phyloP scores from a whole-genome alignment of 208 protist genomes.

The Leishmania braziliensis region DNA sequence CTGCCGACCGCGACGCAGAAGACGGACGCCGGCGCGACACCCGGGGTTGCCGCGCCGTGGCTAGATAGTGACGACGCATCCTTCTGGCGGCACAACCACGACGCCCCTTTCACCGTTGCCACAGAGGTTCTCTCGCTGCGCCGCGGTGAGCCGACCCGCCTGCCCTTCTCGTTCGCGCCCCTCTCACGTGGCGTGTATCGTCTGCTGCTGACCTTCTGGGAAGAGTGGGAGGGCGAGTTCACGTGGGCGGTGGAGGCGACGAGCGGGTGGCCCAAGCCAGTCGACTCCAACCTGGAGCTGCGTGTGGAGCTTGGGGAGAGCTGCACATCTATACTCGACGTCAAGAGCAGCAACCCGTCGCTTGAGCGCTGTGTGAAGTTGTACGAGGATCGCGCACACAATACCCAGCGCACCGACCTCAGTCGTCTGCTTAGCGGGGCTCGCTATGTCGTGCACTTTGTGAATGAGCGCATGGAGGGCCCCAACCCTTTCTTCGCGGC shows the following conservation, averaged over 20 bases:
- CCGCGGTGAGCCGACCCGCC: constrained; percentile 53
- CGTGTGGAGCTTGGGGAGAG: constrained; percentile 73
- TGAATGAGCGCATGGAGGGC: constrained; percentile 73
- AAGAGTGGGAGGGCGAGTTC: constrained; percentile 91
- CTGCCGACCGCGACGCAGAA: background rate
- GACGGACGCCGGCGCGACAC: background rate
- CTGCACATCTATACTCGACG: constrained; percentile 37
- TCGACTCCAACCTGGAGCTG: constrained; percentile 49
- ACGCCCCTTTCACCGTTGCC: constrained; percentile 60
- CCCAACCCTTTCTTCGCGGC: constrained; percentile 85
- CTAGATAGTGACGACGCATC: constrained; percentile 12
- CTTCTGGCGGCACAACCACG: constrained; percentile 27
- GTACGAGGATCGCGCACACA: constrained; percentile 67
- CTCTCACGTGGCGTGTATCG: constrained; percentile 79
- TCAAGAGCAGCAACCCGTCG: constrained; percentile 58
- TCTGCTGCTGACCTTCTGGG: constrained; percentile 80
- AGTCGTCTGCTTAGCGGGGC: constrained; percentile 22
- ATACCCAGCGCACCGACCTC: constrained; percentile 27
- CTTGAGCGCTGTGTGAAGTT: constrained; percentile 74
- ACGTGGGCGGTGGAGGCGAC: constrained; percentile 77
- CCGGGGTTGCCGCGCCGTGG: constrained; percentile 21
- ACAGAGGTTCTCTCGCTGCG: constrained; percentile 80
- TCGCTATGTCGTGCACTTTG: constrained; percentile 62
- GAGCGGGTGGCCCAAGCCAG: constrained; percentile 55
- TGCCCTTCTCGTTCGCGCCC: constrained; percentile 85